Conservation (phyloP, 306 rosid genomes). For the Medicago ruthenica region DNA sequence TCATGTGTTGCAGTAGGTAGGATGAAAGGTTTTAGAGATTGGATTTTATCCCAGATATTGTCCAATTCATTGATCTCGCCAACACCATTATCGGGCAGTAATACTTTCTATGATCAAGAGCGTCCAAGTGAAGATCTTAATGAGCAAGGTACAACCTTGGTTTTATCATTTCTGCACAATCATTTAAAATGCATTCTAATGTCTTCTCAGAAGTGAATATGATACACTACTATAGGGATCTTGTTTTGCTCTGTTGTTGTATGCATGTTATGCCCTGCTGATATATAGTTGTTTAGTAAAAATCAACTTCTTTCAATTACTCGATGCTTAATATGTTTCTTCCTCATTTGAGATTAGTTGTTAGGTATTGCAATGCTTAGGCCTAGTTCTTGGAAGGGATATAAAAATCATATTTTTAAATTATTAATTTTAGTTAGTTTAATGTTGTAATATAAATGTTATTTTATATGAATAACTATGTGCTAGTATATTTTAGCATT, state of each 20-base stretch:
- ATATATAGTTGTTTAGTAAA: slow-evolving; percentile 20
- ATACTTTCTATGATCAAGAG: slow-evolving; percentile 55
- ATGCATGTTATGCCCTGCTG: slow-evolving; percentile 4
- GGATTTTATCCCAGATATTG: slow-evolving; percentile 82
- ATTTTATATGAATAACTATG: background rate
- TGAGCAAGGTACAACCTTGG: slow-evolving; percentile 66
- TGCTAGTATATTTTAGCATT: background rate
- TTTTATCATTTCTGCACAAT: slow-evolving; percentile 9
- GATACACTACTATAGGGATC: slow-evolving; percentile 1
- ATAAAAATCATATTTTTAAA: background rate
- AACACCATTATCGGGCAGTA: slow-evolving; percentile 61
- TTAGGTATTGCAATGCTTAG: slow-evolving; percentile 17
- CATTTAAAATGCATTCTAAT: slow-evolving; percentile 9
- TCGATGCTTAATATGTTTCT: background rate
- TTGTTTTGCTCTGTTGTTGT: background rate
- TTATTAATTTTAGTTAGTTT: background rate
- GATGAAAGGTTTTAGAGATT: slow-evolving; percentile 83
- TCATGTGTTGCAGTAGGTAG: slow-evolving; percentile 58
- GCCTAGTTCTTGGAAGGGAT: background rate
- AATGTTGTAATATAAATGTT: background rate
- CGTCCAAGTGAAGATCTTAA: slow-evolving; percentile 48
- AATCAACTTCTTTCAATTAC: slow-evolving; percentile 21
- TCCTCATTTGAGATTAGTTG: slow-evolving; percentile 1
- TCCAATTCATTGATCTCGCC: slow-evolving; percentile 78
- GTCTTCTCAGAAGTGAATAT: slow-evolving; percentile 16